Base-by-base conservation (phyloP, 129 eudicot genomes). In the Escallonia herrerae region DNA sequence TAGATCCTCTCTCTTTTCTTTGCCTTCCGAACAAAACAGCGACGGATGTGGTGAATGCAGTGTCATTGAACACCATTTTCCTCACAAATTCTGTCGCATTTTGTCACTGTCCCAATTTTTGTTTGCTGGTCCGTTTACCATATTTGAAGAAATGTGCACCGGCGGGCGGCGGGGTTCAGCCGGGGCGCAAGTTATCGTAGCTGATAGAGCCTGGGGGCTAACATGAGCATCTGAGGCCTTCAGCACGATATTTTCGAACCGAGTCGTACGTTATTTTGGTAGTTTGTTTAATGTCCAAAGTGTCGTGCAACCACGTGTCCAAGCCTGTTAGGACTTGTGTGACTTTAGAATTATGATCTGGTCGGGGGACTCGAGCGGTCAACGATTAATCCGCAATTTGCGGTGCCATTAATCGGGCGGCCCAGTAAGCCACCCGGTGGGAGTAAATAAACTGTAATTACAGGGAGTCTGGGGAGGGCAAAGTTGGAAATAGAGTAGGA, bases 281-380 rank as follows among this genome's bases (percentile, higher is more conserved):
- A 39, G 46, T 15, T 43, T 52, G 49, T 62, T 64, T 40, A 13
- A 5, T 22, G 33, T 22, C 33, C 33, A 22, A 22, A 2, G 13
- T 38, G 49, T 48, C 33, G 33, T 22, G 58, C 51, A 9, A 59
- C 62, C 79, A 54, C 61, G 48, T 53, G 74, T 50, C 15, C 47
- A 40, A 15, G 15, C 12, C 11, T 8, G 59, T 40, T 62, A 52
- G 66, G 51, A 2, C 5, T 56, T 56, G 67, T 48, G 6, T 8
- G 13, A n/a, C 39, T 59, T 44, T 6, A 43, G 37, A 42, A 8
- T 58, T 50, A 65, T 0, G 73, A 71, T 66, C 67, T 71, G 66
- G 69, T 76, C 55, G 69, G 60, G 10, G 33, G 50, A 47, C 22
- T 54, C 7, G 49, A 64, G 6, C 8, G 58, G 81, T 76, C 72